Percentiles rank a stretch among this genome's conserved stretches.
phyloP scores from a whole-genome alignment of 345 rosid genomes.

The Gossypium mustelinum region DNA sequence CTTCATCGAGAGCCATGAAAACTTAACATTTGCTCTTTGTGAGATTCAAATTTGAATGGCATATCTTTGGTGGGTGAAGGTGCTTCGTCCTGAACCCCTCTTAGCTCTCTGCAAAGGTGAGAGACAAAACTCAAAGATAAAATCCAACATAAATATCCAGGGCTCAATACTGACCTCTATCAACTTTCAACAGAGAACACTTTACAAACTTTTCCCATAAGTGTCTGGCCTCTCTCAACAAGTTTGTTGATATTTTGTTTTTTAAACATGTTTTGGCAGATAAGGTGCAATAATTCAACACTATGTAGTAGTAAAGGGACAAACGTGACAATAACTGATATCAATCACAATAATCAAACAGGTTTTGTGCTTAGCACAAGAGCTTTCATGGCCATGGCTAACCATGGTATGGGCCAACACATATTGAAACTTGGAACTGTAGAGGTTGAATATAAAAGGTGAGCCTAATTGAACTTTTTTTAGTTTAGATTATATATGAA shows the following conservation, averaged over 20 bases:
- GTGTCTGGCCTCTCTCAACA: too few species aligned
- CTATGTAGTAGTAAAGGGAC: conserved; percentile 64
- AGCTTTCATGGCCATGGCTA: conserved; percentile 84
- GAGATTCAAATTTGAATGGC: too few species aligned
- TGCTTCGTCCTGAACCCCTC: too few species aligned
- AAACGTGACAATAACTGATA: conserved; percentile 62
- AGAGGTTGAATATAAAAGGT: conserved; percentile 80
- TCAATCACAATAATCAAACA: conserved; percentile 55
- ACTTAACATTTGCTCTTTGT: too few species aligned
- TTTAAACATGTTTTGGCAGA: conserved; percentile 29
- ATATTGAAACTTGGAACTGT: conserved; percentile 55
- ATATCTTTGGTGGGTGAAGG: too few species aligned
- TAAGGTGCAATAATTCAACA: conserved; percentile 61
- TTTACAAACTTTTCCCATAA: too few species aligned
- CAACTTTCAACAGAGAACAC: too few species aligned
- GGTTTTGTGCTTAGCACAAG: conserved; percentile 76
- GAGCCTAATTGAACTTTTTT: background rate
- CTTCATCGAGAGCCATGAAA: too few species aligned
- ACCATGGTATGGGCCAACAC: conserved; percentile 37
- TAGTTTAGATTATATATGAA: background rate
- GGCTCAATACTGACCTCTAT: too few species aligned
- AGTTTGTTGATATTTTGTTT: background rate
- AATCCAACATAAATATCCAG: too few species aligned
- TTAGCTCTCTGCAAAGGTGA: too few species aligned
- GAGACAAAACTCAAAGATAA: too few species aligned